Evolutionary conservation across 1,284 basidiomycete genomes (phyloP), one percentile per base, ranked within the genome.

Genomic region (Irpex rosettiformis): DNA sequence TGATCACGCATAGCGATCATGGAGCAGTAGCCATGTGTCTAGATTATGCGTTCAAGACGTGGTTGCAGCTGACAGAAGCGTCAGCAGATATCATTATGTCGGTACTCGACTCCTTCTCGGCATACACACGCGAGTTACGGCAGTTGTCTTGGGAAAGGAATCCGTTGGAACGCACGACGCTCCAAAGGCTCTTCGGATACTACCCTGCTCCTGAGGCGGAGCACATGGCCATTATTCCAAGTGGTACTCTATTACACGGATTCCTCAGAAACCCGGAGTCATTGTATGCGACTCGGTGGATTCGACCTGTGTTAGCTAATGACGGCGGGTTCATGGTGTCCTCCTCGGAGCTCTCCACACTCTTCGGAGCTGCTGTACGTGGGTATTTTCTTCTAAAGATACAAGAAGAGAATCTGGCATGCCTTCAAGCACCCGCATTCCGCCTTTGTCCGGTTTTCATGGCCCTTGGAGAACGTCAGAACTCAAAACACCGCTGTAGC

Each of bases 121-220:
- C 61, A 1, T 84, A 82, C 48, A 64, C 62, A 4, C 66, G 64
- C 43, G 66, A 77, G 11, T 63, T 83, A 3, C 62, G 68, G 28
- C 57, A 66, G 1, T 37, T 77, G 51, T 66, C 68, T 4, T 64
- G 61, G n/a, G 54, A 68, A 3, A 11, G 57, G 11, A 66, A 76
- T 47, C 73, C 75, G 3, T 64, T 69, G 48, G 45, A 64, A 0
- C 56, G 57, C 27, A n/a, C 54, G 0, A 61, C 60, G 0, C 65
- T 77, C 24, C 71, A 63, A 40, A 72, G 65, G 40, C 55, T 84
- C 1, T 80, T 84, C 57, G 72, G 72, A 4, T 73, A 82, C 29
- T 60, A 59, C 4, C 60, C 63, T 4, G 61, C 67, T 10, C 51
- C 30, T 4, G 52, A 51, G 6, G 64, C 66, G 2, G 66, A 71